Evolutionary conservation across 2,329 filamentous ascomycete species (phyloP).

Genomic region (Nectriaceae sp.): DNA sequence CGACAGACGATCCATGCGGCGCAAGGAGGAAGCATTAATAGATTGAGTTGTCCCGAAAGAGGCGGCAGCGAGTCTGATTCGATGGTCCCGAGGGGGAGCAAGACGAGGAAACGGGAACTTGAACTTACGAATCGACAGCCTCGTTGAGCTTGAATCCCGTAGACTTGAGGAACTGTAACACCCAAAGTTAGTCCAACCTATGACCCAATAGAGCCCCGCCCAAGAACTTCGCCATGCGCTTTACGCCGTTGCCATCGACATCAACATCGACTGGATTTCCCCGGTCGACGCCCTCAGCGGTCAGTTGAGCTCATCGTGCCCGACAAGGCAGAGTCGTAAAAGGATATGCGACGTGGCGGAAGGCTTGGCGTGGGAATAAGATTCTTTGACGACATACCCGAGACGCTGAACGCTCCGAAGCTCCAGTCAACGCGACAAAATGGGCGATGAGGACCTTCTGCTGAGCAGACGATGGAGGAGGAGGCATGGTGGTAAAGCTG

Average conservation of each 20-base stretch:
- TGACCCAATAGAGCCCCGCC: background rate
- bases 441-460: slow-evolving; percentile 44
- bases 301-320: background rate
- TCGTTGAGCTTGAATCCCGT: slow-evolving; percentile 53
- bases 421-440: slow-evolving; percentile 47
- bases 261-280: background rate
- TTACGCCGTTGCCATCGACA: background rate
- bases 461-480: slow-evolving; percentile 37
- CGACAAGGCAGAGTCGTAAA: background rate
- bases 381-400: slow-evolving; percentile 40
- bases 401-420: slow-evolving; percentile 44
- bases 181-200: slow-evolving; percentile 24
- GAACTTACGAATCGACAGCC: slow-evolving; percentile 59
- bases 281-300: background rate
- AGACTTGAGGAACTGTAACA: slow-evolving; percentile 48
- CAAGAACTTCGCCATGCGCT: background rate
- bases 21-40: slow-evolving; percentile 17
- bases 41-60: slow-evolving; percentile 31
- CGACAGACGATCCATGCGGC: slow-evolving; percentile 11
- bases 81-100: slow-evolving; percentile 1
- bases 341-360: background rate
- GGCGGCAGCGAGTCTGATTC: slow-evolving; percentile 13
- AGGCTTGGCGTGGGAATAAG: background rate
- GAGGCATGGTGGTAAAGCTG: slow-evolving; percentile 34
- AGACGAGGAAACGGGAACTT: slow-evolving; percentile 14